Percentiles rank a stretch among this genome's conserved stretches.
phyloP scores from a whole-genome alignment of 208 protist species.

The Wallacemonas sp. region DNA sequence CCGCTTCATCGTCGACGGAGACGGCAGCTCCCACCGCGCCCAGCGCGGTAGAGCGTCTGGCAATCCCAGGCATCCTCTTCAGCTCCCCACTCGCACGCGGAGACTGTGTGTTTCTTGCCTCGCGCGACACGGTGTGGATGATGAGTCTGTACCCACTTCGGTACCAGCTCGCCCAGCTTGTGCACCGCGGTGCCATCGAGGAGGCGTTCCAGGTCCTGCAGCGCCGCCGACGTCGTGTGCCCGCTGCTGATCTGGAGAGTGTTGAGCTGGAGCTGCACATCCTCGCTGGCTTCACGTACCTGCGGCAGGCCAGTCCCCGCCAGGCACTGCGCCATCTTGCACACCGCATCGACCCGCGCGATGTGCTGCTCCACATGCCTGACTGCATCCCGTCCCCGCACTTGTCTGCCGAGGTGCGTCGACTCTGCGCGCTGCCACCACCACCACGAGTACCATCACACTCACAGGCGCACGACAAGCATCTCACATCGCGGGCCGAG shows the following conservation, averaged over 20 bases:
- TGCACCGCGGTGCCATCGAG: conserved; percentile 41
- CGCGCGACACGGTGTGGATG: conserved; percentile 63
- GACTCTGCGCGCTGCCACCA: not conserved
- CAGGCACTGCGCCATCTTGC: conserved; percentile 60
- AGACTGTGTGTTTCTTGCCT: conserved; percentile 51
- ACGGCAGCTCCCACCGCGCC: not conserved
- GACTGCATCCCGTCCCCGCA: conserved; percentile 58
- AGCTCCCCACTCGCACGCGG: conserved; percentile 45
- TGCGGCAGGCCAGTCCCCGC: conserved; percentile 42
- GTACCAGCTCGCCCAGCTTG: conserved; percentile 60
- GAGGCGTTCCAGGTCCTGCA: conserved; percentile 74
- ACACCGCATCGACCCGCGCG: conserved; percentile 64
- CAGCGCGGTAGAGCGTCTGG: conserved; percentile 44
- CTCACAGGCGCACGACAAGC: too few relatives aligned
- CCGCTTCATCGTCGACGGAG: conserved; percentile 38
- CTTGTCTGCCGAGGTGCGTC: not conserved
- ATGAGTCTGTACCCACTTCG: conserved; percentile 51
- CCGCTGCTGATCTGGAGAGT: conserved; percentile 21
- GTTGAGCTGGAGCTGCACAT: conserved; percentile 68
- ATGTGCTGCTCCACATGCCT: conserved; percentile 60
- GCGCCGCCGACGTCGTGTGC: not conserved
- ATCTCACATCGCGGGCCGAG: not conserved
- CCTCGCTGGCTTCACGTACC: conserved; percentile 66
- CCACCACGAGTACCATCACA: too few relatives aligned
- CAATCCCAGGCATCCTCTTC: conserved; percentile 50